Conservation (phyloP, 139 green algal genomes). For the Micromonas pusilla region DNA sequence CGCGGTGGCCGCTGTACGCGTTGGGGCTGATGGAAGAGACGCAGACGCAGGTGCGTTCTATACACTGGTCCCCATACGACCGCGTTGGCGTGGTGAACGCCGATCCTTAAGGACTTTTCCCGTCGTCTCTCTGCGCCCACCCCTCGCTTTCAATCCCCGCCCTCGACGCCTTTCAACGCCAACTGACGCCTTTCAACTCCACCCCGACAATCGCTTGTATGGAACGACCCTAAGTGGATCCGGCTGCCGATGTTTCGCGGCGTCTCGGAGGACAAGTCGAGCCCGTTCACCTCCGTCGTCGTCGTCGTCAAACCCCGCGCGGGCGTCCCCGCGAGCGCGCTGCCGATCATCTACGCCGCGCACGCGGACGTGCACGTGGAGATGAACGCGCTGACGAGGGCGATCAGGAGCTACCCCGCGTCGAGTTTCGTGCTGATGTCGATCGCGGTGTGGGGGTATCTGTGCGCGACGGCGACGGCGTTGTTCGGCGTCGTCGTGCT, state of each 20-base stretch:
- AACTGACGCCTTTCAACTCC: too few relatives aligned
- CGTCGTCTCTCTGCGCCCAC: too few relatives aligned
- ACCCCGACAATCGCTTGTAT: too few relatives aligned
- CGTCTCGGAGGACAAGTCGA: not conserved
- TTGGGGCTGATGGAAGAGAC: conserved; percentile 7
- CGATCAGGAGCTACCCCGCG: not conserved
- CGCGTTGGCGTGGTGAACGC: too few relatives aligned
- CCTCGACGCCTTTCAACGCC: too few relatives aligned
- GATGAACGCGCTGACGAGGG: not conserved
- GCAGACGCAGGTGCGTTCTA: too few relatives aligned
- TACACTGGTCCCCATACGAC: too few relatives aligned
- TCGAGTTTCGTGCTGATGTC: not conserved
- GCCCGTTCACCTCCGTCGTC: not conserved
- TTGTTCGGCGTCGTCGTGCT: not conserved
- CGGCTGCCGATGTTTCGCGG: not conserved
- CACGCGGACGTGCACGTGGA: not conserved
- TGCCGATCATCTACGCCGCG: conserved; percentile 11
- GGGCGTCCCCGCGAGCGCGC: not conserved
- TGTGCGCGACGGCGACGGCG: not conserved
- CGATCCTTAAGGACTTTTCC: too few relatives aligned
- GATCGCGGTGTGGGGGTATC: not conserved
- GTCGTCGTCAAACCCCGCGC: not conserved
- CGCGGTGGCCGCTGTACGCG: not conserved
- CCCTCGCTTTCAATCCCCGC: too few relatives aligned
- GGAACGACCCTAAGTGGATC: too few relatives aligned